Percentiles rank a stretch among this genome's conserved stretches.
Conservation (phyloP, 1,284 basidiomycete genomes). For the Mycena sp. region DNA sequence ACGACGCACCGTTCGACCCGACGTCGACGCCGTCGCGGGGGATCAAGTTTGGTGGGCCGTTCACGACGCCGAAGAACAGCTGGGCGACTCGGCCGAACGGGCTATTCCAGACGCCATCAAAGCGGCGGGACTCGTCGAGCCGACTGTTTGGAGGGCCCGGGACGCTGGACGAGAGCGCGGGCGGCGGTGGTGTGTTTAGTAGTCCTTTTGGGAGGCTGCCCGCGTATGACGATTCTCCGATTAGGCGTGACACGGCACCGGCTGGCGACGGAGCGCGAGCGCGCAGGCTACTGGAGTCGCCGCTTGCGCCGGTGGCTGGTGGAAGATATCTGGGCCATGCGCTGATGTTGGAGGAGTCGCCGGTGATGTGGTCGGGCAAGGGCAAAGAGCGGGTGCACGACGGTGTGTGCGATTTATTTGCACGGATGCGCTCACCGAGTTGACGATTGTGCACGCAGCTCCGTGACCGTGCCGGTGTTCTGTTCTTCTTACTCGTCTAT, state of each 20-base stretch:
- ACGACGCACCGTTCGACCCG: conserved; percentile 73
- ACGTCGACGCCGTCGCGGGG: conserved; percentile 79
- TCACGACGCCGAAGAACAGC: conserved; percentile 66
- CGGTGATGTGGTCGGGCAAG: conserved; percentile 23
- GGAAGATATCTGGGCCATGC: conserved; percentile 18
- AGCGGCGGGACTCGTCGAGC: conserved; percentile 38
- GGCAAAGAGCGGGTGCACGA: conserved; percentile 23
- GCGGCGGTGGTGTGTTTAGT: conserved; percentile 30
- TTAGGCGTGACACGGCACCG: conserved; percentile 28
- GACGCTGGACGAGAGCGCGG: conserved; percentile 43
- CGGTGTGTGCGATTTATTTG: neutral
- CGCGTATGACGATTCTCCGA: conserved; percentile 45
- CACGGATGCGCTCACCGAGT: neutral
- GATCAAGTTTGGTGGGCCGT: conserved; percentile 62
- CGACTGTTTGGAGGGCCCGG: conserved; percentile 41
- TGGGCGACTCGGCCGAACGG: conserved; percentile 51
- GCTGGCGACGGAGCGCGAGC: conserved; percentile 28
- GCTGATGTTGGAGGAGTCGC: conserved; percentile 24
- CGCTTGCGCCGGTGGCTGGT: conserved; percentile 20
- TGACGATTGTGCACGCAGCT: conserved; percentile 2
- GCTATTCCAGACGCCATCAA: conserved; percentile 61
- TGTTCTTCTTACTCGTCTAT: neutral
- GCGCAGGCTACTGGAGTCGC: conserved; percentile 27
- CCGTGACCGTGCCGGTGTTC: conserved; percentile 11
- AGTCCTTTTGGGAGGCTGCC: conserved; percentile 36